These are phyloP conservation scores for Babesia caballi DNA, from an alignment of 169 alveolate species.

Conservation along the genomic window DNA sequence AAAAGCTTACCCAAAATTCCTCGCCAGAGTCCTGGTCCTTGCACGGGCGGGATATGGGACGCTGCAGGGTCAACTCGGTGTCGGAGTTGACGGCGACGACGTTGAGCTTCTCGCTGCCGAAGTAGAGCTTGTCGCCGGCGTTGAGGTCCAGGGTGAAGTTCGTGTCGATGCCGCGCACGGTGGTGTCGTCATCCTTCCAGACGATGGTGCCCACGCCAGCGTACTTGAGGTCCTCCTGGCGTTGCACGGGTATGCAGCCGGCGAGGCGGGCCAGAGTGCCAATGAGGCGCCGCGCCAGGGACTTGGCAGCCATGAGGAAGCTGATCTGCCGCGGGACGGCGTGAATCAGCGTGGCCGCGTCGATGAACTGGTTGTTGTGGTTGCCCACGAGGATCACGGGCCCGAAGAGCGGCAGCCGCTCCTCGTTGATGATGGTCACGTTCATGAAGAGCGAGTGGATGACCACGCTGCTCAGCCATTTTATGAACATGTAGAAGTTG, in stretches of 20 bases:
- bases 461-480: slow-evolving; percentile 64
- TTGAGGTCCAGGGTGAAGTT: slow-evolving; percentile 81
- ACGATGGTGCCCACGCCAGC: slow-evolving; percentile 80
- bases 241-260: slow-evolving; percentile 85
- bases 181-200: slow-evolving; percentile 67
- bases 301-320: slow-evolving; percentile 81
- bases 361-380: slow-evolving; percentile 89
- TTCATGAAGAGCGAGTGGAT: slow-evolving; percentile 77
- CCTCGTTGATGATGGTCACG: slow-evolving; percentile 82
- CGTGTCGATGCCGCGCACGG: slow-evolving; percentile 80
- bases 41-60: slow-evolving; percentile 64
- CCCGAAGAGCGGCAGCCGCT: slow-evolving; percentile 86
- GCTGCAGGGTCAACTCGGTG: slow-evolving; percentile 78
- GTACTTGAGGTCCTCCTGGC: slow-evolving; percentile 85
- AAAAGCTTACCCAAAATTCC: slow-evolving; percentile 56
- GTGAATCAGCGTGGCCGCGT: slow-evolving; percentile 85
- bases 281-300: slow-evolving; percentile 77
- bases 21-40: slow-evolving; percentile 68
- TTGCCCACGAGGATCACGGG: slow-evolving; percentile 88
- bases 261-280: slow-evolving; percentile 84
- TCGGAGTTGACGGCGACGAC: slow-evolving; percentile 83
- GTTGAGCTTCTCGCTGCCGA: slow-evolving; percentile 69
- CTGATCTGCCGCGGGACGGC: slow-evolving; percentile 86
- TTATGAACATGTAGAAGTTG: slow-evolving; percentile 66
- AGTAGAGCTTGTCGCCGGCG: slow-evolving; percentile 80